These are phyloP conservation scores for Candida boleticola DNA, from an alignment of 805 yeast genomes.

Conservation along the genomic window DNA sequence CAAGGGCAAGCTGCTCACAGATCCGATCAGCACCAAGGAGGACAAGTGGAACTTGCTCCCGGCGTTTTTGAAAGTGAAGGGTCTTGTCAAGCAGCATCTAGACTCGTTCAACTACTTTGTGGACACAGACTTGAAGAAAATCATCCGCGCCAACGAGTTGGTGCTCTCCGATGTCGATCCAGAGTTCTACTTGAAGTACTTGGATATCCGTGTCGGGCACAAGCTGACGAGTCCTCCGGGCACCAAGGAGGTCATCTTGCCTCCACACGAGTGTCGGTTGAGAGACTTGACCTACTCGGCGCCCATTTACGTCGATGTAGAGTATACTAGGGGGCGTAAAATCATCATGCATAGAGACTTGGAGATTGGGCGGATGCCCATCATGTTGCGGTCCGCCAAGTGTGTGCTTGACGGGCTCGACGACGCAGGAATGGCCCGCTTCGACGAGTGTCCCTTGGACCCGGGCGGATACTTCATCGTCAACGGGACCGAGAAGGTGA, in stretches of 20 bases:
- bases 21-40: constrained; percentile 84
- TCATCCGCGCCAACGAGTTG: constrained; percentile 84
- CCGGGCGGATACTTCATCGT: constrained; percentile 99
- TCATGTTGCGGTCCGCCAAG: constrained; percentile 91
- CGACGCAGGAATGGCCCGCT: constrained; percentile 80
- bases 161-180: constrained; percentile 96
- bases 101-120: constrained; percentile 98
- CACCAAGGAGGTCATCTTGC: constrained; percentile 59
- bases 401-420: constrained; percentile 80
- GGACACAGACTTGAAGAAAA: constrained; percentile 88
- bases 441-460: constrained; percentile 94
- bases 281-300: constrained; percentile 94
- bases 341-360: constrained; percentile 86
- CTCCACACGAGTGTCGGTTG: constrained; percentile 94
- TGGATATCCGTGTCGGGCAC: constrained; percentile 90
- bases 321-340: constrained; percentile 91
- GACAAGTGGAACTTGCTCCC: constrained; percentile 98
- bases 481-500: constrained; percentile 97
- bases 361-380: constrained; percentile 98
- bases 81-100: constrained; percentile 93
- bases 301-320: constrained; percentile 94
- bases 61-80: constrained; percentile 93
- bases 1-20: constrained; percentile 83
- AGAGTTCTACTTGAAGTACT: constrained; percentile 87
- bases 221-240: constrained; percentile 53